These are phyloP conservation scores for Fusarium hainanense DNA, from an alignment of 2,329 filamentous ascomycete genomes.

Conservation along the genomic window DNA sequence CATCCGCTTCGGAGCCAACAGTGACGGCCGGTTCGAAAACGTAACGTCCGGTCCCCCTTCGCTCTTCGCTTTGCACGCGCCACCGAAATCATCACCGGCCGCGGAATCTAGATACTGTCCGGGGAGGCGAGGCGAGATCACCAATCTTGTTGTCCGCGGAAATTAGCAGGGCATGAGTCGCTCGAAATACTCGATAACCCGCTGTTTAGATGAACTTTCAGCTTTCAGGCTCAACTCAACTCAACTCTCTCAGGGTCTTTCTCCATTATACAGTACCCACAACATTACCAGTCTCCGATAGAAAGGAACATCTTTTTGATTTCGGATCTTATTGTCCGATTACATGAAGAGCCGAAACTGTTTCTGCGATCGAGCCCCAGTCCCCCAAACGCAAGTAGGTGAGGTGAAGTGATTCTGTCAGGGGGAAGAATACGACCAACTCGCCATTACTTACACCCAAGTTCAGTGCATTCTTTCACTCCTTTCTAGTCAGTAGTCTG, in stretches of 20 bases:
- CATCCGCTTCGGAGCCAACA: conserved; percentile 22
- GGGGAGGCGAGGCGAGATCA: conserved; percentile 3
- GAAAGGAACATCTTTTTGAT: not conserved
- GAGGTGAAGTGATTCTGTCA: not conserved
- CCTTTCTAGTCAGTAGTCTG: not conserved
- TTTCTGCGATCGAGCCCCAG: not conserved
- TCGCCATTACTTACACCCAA: not conserved
- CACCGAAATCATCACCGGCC: conserved; percentile 38
- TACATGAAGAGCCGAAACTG: not conserved
- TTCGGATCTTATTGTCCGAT: conserved; percentile 18
- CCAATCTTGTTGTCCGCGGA: not conserved
- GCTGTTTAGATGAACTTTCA: not conserved
- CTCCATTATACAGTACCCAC: conserved; percentile 2
- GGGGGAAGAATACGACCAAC: not conserved
- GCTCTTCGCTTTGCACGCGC: conserved; percentile 20
- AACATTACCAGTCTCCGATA: not conserved
- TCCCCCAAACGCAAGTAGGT: not conserved
- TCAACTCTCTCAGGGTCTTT: conserved; percentile 2
- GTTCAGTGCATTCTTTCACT: not conserved
- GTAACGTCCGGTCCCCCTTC: conserved; percentile 14
- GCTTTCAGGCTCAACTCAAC: not conserved
- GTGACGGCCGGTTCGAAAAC: conserved; percentile 10
- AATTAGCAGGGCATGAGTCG: not conserved
- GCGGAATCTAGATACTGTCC: conserved; percentile 18
- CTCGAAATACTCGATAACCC: conserved; percentile 24